Base-by-base conservation (phyloP, 495 filamentous ascomycete species). In the Collariella sp. region DNA sequence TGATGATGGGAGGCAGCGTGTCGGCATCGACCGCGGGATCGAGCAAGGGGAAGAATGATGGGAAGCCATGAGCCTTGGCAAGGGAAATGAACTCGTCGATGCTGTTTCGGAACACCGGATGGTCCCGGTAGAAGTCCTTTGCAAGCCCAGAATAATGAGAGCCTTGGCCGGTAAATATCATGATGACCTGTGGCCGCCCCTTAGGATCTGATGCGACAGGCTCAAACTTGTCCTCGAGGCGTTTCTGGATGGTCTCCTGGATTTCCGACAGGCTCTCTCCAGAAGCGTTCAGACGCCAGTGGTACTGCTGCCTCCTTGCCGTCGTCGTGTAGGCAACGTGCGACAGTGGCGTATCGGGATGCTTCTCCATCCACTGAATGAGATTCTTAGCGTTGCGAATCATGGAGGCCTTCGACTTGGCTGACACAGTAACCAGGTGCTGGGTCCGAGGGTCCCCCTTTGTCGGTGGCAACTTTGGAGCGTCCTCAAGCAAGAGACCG, bases 301-400 rank as follows among this genome's bases (percentile, higher is more conserved):
- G 79, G 64, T 91, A 84, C 56, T 91, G 89, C n/a, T 86, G 81
- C n/a, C 83, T 83, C 55, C 89, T 80, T 42, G 89, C 89, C 10
- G 88, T 93, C 1, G 85, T 88, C 5, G 87, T 88, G 67, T 94
- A 95, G 5, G 88, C 82, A 5, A 93, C 67, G 46, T 78, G 70
- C 1, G 74, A 65, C 7, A 88, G 62, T 0, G 76, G 69, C 2
- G 76, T 74, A 0, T 76, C 70, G 22, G 75, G 71, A 43, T 80
- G 73, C 46, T 72, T 51, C 13, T 78, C 71, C 51, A 88, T 70
- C 67, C 78, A 85, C 9, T 46, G 51, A 18, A 79, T 67, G 1
- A 82, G 69, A 10, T 66, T 67, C 53, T 76, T 71, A 0, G 72
- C 70, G 48, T 82, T 81, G 23, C 72, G 66, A 16, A 77, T 72